Evolutionary conservation across 2,329 filamentous ascomycete species (phyloP), one percentile per base, ranked within the genome.

Genomic region (Didymella pinodella): DNA sequence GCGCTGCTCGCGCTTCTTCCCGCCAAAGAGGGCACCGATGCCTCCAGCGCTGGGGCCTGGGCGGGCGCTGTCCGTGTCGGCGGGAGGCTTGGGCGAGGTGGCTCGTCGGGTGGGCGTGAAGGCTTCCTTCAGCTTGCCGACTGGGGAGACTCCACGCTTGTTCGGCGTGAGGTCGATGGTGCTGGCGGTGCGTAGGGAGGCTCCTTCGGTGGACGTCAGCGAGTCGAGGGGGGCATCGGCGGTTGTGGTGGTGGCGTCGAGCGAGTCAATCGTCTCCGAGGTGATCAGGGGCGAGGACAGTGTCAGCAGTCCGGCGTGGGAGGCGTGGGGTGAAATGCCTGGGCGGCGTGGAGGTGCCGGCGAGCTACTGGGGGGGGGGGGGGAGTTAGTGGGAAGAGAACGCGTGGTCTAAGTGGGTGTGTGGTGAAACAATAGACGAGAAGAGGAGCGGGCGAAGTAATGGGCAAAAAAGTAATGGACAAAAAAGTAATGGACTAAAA

Each of bases 101-200:
- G 69, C 62, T 46, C 70, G 67, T 48, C 68, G 66, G 8, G 65
- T 68, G 16, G 74, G 76, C 58, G 80, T 85, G 69, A 95, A 92
- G 12, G 89, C 90, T 71, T 89, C 88, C 74, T 86, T 90, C 61
- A 94, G 81, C 70, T 88, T 91, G 70, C 87, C 86, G 50, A 85
- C 87, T 11, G 90, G 90, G 10, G 92, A 93, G 20, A 85, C 82
- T 25, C 87, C 87, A 59, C 90, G 85, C 65, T 84, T 84, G 62
- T 80, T 67, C 16, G 69, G 59, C 52, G 69, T 52, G 41, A 71
- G 58, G 66, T 74, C 72, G 59, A 74, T 64, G 50, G 75, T 76
- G 47, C 68, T 71, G 41, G 77, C 63, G 72, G 75, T 63, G 28
- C 51, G 36, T 5, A n/a, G 41, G 46, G 71, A 72, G 38, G 67